Evolutionary conservation across 495 filamentous ascomycete species (phyloP), one percentile per base, ranked within the genome.

Genomic region (Penicillium fimorum): DNA sequence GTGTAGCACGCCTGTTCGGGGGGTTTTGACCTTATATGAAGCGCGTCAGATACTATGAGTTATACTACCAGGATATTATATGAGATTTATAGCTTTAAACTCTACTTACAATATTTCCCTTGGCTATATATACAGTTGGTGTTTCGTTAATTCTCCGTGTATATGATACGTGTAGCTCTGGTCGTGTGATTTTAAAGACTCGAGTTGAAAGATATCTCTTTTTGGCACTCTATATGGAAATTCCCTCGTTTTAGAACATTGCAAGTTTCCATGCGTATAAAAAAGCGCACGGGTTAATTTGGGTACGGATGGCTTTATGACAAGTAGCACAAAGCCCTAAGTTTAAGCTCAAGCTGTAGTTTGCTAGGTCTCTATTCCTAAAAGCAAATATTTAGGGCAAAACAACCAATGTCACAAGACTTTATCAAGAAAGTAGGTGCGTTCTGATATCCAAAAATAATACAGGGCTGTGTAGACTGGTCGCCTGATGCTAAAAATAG

Each of bases 401-500:
- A 3, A 17, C 11, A 7, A n/a, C 15, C n/a, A 4, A 13, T 25
- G 25, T 25, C 25, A 25, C 25, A 25, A 25, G 5, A n/a, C n/a
- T n/a, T 13, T 8, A n/a, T 38, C 5, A 5, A 17, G 35, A 38
- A 2, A 0, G 8, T n/a, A 38, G n/a, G 22, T 38, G 13, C 7
- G 15, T 4, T 17, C n/a, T 38, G 8, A 38, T 9, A 38, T n/a
- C 45, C 13, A 33, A 18, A 47, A 47, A 30, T 30, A 37, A 13
- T 49, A 8, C 13, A 43, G 11, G 22, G 15, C 49, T 51, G 27
- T 52, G 38, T 41, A 30, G 13, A 9, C 17, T 32, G 37, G 38
- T 22, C 38, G 50, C 50, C 50, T 43, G 24, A 33, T 42, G n/a
- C 27, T 22, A 40, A 25, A 50, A 9, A 27, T n/a, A 38, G n/a